These are phyloP conservation scores for Cucurbita moschata DNA, from an alignment of 306 rosid species.

Conservation along the genomic window DNA sequence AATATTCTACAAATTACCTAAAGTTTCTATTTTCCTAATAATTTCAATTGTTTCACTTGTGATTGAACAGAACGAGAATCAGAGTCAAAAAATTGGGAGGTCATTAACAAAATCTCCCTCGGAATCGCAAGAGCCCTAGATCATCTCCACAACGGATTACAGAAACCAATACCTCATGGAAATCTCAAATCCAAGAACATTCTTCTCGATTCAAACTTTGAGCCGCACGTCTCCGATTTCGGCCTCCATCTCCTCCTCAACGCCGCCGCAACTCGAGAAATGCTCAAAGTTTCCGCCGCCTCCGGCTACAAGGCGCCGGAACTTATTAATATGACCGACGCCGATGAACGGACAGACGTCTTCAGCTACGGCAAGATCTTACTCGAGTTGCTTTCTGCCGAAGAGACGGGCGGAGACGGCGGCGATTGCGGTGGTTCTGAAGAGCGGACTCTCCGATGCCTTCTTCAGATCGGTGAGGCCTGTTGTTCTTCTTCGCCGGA, in stretches of 20 bases:
- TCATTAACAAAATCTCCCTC: slow-evolving; percentile 39
- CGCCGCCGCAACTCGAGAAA: slow-evolving; percentile 65
- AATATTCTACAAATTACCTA: background rate
- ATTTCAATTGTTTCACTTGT: background rate
- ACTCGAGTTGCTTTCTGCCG: slow-evolving; percentile 71
- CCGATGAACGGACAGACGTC: slow-evolving; percentile 47
- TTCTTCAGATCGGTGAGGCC: slow-evolving; percentile 68
- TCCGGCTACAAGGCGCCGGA: slow-evolving; percentile 88
- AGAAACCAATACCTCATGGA: slow-evolving; percentile 64
- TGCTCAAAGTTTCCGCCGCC: slow-evolving; percentile 65
- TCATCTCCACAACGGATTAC: slow-evolving; percentile 56
- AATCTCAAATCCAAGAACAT: slow-evolving; percentile 78
- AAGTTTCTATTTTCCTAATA: background rate
- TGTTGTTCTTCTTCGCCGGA: slow-evolving; percentile 80
- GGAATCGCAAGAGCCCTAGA: slow-evolving; percentile 71
- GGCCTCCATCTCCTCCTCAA: slow-evolving; percentile 67
- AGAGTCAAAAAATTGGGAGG: slow-evolving; percentile 58
- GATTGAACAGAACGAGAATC: slow-evolving; percentile 34
- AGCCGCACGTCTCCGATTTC: slow-evolving; percentile 58
- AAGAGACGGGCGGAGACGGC: slow-evolving; percentile 14
- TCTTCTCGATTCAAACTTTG: slow-evolving; percentile 43
- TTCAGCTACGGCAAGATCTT: slow-evolving; percentile 71
- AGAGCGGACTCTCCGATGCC: slow-evolving; percentile 46
- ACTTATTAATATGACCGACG: slow-evolving; percentile 75
- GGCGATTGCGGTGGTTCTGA: slow-evolving; percentile 22